A percentile compares a stretch with the other conserved stretches of the same genome.
These are phyloP conservation scores for Boletus vinaceobasis DNA, from an alignment of 768 basidiomycete species.

Conservation along the genomic window DNA sequence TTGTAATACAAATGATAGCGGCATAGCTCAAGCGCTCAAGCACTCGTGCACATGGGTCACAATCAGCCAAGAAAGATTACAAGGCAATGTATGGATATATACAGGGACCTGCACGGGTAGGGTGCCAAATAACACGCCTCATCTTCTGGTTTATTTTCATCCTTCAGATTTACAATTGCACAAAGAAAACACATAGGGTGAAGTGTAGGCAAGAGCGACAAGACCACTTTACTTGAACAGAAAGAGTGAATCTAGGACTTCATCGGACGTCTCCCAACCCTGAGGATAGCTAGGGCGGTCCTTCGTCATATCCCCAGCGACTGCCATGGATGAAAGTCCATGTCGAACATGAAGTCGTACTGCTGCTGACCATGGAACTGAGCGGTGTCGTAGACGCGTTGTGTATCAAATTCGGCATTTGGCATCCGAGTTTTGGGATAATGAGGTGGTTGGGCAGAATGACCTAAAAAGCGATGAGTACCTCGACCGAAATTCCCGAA, in stretches of 20 bases:
- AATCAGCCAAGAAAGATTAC: background rate
- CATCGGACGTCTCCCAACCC: background rate
- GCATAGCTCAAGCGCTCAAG: too few relatives aligned
- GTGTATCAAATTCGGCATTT: background rate
- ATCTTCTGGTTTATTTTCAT: too few relatives aligned
- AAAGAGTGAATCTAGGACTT: background rate
- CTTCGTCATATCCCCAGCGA: background rate
- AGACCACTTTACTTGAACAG: background rate
- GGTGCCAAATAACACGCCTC: too few relatives aligned
- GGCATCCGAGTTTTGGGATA: background rate
- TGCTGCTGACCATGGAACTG: too few relatives aligned
- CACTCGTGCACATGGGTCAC: too few relatives aligned
- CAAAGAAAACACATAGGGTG: background rate
- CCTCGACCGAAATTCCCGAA: background rate
- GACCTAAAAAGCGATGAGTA: constrained; percentile 4
- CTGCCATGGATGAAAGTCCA: background rate
- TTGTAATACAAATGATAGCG: too few relatives aligned
- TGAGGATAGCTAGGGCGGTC: background rate
- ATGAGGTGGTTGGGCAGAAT: background rate
- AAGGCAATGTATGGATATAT: background rate
- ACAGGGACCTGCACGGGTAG: too few relatives aligned
- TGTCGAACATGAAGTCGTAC: background rate
- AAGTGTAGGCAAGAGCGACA: background rate
- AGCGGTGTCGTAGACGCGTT: background rate
- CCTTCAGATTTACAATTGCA: background rate